These are phyloP conservation scores for Lecanicillium sp. DNA, from an alignment of 2,329 filamentous ascomycete species.

Conservation along the genomic window DNA sequence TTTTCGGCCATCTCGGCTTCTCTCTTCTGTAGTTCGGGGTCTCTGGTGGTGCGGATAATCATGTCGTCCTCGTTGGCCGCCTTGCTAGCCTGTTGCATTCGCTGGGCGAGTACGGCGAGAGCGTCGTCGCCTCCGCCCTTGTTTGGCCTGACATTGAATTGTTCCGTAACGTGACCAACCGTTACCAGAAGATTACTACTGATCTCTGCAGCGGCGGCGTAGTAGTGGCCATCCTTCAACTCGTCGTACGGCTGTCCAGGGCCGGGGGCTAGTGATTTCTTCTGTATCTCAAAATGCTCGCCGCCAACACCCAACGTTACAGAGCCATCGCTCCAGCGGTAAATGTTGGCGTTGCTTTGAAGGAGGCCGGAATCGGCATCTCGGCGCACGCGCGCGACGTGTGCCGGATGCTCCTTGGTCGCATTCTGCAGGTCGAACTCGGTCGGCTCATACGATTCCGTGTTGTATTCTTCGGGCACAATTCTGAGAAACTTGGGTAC, in stretches of 20 bases:
- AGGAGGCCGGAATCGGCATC: constrained; percentile 58
- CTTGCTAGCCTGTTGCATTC: constrained; percentile 57
- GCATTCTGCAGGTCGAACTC: constrained; percentile 47
- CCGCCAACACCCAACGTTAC: constrained; percentile 68
- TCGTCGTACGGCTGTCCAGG: constrained; percentile 54
- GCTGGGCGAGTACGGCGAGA: constrained; percentile 58
- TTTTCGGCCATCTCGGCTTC: constrained; percentile 68
- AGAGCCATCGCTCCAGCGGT: constrained; percentile 74
- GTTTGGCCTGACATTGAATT: constrained; percentile 61
- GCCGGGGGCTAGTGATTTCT: constrained; percentile 60
- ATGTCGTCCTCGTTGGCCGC: constrained; percentile 50
- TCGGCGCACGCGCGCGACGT: constrained; percentile 62
- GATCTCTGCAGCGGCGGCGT: constrained; percentile 64
- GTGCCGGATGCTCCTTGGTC: constrained; percentile 48
- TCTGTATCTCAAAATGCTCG: constrained; percentile 67
- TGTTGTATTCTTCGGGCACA: constrained; percentile 58
- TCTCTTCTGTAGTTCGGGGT: constrained; percentile 68
- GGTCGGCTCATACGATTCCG: constrained; percentile 56
- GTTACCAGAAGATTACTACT: constrained; percentile 61
- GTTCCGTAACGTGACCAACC: constrained; percentile 68
- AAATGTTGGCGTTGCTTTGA: constrained; percentile 67
- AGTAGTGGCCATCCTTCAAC: constrained; percentile 66
- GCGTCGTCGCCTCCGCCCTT: constrained; percentile 64
- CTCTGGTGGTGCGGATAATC: constrained; percentile 62
- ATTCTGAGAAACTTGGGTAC: constrained; percentile 67